Evolutionary conservation across 805 yeast genomes (phyloP).

Genomic region (Ogataea pilisensis): DNA sequence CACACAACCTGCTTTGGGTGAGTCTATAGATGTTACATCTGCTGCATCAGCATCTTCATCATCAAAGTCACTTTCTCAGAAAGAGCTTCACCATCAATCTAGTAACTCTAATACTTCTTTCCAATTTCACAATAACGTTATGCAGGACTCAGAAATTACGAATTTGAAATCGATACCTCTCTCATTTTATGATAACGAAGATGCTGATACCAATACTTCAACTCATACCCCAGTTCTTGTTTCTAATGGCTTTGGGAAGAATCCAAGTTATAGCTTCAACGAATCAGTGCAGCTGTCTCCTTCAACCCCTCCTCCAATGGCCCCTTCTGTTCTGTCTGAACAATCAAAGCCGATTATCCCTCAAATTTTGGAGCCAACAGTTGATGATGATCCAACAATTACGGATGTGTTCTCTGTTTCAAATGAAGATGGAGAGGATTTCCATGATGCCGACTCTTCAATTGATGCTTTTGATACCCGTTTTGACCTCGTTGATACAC

Average conservation of each 20-base stretch:
- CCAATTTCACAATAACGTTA: conserved; percentile 2
- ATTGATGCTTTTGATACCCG: conserved; percentile 24
- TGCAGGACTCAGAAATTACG: background rate
- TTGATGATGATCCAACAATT: background rate
- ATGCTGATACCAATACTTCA: background rate
- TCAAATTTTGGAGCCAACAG: background rate
- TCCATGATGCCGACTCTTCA: conserved; percentile 21
- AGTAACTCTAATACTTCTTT: conserved; percentile 2
- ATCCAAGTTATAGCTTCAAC: conserved; percentile 1
- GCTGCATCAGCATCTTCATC: conserved; percentile 2
- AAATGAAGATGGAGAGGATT: conserved; percentile 9
- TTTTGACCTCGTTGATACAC: conserved; percentile 8
- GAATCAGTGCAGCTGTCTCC: background rate
- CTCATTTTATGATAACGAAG: background rate
- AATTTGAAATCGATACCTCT: background rate
- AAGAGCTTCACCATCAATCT: conserved; percentile 2
- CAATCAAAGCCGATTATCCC: background rate
- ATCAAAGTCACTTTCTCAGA: background rate
- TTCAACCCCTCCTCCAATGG: background rate
- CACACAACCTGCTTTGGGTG: no score
- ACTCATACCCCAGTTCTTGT: background rate
- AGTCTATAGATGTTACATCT: background rate
- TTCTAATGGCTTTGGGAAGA: background rate
- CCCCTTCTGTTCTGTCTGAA: background rate
- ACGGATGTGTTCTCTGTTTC: no score